Conservation (phyloP, 129 eudicot species). For the Artemisia argyi region DNA sequence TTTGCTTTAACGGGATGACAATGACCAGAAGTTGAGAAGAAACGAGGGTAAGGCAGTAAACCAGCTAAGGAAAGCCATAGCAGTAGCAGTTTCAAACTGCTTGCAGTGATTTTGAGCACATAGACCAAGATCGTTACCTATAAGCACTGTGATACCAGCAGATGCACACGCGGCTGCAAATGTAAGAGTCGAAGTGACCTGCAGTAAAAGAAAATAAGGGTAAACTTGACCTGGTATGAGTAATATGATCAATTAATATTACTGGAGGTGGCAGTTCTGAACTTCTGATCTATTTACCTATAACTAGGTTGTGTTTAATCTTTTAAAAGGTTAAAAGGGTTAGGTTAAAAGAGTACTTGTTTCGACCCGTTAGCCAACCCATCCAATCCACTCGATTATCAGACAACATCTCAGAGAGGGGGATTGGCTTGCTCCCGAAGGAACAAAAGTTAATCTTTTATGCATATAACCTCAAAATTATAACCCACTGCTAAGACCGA, state of each 20-base stretch:
- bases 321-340: not conserved
- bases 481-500: too few relatives aligned
- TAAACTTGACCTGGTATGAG: not conserved
- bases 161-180: slow-evolving; percentile 92
- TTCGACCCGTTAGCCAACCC: not conserved
- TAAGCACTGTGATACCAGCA: slow-evolving; percentile 90
- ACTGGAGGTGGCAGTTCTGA: not conserved
- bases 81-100: slow-evolving; percentile 83
- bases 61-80: slow-evolving; percentile 87
- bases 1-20: slow-evolving; percentile 55
- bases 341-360: not conserved
- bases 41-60: slow-evolving; percentile 77
- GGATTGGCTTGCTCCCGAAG: too few relatives aligned
- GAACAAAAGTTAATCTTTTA: too few relatives aligned
- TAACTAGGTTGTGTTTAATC: not conserved
- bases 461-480: too few relatives aligned
- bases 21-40: slow-evolving; percentile 74
- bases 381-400: not conserved
- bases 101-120: slow-evolving; percentile 77
- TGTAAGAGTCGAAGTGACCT: slow-evolving; percentile 79
- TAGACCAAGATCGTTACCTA: slow-evolving; percentile 73
- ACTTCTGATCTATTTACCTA: not conserved
- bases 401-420: not conserved
- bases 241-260: not conserved
- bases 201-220: slow-evolving; percentile 13